Evolutionary conservation across 2,329 filamentous ascomycete species (phyloP).

Genomic region (Alternaria novae-zelandiae): DNA sequence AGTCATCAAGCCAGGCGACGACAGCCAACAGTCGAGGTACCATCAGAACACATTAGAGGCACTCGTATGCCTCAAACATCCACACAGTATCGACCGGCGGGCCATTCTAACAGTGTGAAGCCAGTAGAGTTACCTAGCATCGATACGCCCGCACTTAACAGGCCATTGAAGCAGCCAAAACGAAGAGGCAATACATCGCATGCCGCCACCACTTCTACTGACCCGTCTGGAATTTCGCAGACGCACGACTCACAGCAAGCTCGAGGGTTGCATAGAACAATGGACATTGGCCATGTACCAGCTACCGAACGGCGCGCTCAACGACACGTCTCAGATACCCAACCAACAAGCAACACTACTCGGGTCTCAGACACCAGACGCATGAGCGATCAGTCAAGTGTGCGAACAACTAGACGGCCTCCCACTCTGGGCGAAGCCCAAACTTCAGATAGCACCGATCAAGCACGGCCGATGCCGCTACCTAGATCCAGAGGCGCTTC

Average conservation of each 20-base stretch:
- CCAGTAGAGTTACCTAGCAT: background rate
- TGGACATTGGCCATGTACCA: background rate
- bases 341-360: background rate
- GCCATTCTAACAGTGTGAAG: background rate
- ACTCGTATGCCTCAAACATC: background rate
- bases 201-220: background rate
- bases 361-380: background rate
- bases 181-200: background rate
- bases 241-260: background rate
- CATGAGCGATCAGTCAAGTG: background rate
- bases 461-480: background rate
- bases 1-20: background rate
- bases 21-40: background rate
- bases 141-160: background rate
- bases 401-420: background rate
- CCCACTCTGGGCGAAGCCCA: background rate
- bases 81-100: background rate
- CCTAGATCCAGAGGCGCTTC: background rate
- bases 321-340: background rate
- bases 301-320: background rate
- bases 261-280: background rate
- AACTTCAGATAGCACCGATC: background rate
- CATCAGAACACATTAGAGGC: background rate
- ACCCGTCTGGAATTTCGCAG: background rate
- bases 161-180: background rate